Evolutionary conservation across 2,329 filamentous ascomycete genomes (phyloP).

Genomic region (Alternaria sp.): DNA sequence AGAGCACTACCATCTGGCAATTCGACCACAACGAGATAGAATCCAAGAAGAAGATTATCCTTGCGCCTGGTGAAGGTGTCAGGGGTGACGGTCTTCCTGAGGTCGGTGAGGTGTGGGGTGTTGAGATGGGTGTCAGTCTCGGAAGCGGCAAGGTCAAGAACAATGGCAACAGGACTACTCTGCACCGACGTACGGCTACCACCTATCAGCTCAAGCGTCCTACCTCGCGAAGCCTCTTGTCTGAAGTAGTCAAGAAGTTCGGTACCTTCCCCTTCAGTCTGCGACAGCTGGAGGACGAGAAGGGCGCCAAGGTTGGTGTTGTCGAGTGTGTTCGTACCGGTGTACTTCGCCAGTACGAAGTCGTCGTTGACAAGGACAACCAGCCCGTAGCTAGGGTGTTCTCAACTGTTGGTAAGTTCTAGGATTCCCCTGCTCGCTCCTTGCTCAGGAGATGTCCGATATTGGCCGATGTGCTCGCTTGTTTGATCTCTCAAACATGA

Average conservation of each 20-base stretch:
- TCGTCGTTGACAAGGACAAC: conserved; percentile 91
- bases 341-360: conserved; percentile 94
- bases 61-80: conserved; percentile 83
- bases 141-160: conserved; percentile 95
- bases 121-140: conserved; percentile 91
- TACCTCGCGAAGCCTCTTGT: conserved; percentile 89
- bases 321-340: conserved; percentile 94
- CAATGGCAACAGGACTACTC: conserved; percentile 82
- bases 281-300: conserved; percentile 95
- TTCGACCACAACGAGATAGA: conserved; percentile 99
- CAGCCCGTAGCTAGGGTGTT: conserved; percentile 85
- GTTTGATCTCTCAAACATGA: not conserved
- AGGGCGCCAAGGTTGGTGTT: conserved; percentile 92
- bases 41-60: conserved; percentile 96
- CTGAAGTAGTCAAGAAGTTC: conserved; percentile 96
- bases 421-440: conserved; percentile 55
- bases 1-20: conserved; percentile 97
- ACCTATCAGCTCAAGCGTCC: conserved; percentile 94
- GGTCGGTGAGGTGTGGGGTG: conserved; percentile 94
- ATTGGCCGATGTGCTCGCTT: not conserved
- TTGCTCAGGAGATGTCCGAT: not conserved
- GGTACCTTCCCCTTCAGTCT: conserved; percentile 97
- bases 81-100: conserved; percentile 92
- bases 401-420: conserved; percentile 91
- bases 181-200: conserved; percentile 90